These are phyloP conservation scores for Termitomyces sp. DNA, from an alignment of 768 basidiomycete species.

Conservation along the genomic window DNA sequence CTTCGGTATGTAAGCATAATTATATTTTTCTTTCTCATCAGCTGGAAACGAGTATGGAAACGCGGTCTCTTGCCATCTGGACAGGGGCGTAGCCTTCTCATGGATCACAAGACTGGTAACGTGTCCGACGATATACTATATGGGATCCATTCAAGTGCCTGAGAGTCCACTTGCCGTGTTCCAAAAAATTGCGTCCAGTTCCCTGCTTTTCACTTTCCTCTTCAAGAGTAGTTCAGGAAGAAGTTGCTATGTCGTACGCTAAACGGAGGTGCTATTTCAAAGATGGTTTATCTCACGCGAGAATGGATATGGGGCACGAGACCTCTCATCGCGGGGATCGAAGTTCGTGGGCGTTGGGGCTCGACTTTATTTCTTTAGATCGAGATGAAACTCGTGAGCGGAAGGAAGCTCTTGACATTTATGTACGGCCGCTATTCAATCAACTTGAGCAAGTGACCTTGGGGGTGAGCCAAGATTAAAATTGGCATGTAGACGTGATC, in stretches of 20 bases:
- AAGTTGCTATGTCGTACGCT: background rate
- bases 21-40: constrained; percentile 11
- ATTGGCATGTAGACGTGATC: constrained; percentile 8
- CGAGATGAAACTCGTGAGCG: constrained; percentile 7
- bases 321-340: constrained; percentile 10
- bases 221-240: too few relatives aligned
- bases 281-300: constrained; percentile 9
- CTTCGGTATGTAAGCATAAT: constrained; percentile 18
- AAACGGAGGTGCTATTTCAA: background rate
- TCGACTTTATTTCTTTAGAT: constrained; percentile 14
- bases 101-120: constrained; percentile 35
- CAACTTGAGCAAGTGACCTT: constrained; percentile 16
- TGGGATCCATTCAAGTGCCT: constrained; percentile 12
- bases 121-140: constrained; percentile 18
- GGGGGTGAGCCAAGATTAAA: background rate
- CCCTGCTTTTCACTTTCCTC: background rate
- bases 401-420: background rate
- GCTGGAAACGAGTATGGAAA: constrained; percentile 11
- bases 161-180: background rate
- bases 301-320: constrained; percentile 8
- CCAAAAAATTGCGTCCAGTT: background rate
- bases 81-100: constrained; percentile 8
- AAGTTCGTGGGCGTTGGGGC: background rate
- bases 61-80: constrained; percentile 8
- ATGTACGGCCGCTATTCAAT: background rate